Base-by-base conservation (phyloP, 2,329 filamentous ascomycete species). In the Cladosporium sp. region DNA sequence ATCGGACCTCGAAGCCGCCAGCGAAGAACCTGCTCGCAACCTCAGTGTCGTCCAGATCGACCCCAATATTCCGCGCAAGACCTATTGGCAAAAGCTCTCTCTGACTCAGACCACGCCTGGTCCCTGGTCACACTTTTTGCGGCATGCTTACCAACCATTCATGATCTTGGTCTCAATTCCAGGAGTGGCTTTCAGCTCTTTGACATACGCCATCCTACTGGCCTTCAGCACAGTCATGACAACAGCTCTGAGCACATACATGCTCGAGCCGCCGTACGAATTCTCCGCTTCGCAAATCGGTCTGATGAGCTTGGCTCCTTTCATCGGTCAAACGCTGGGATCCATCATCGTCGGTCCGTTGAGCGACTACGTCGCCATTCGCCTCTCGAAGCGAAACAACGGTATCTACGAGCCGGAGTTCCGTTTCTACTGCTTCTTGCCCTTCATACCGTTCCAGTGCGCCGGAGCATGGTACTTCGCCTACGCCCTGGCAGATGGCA, bases 301-400 rank as follows among this genome's bases (percentile, higher is more conserved):
- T 0, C 77, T 85, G 47, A 83, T 84, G 69, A 82, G 81, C 38
- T 75, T 86, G 30, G 83, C 83, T 0, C 82, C 83, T 0, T 82
- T 84, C 63, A 72, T 85, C 65, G 76, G 83, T 12, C 80, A 76
- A 10, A 77, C 84, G 30, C 72, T 86, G 26, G 83, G 81, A 30
- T 78, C 82, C 65, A 47, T 83, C 10, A 69, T 82, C 3, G 77
- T 78, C 0, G 83, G 82, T 1, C 82, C 81, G 0, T 68, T 84
- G 57, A 83, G 80, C 69, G 83, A 83, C 71, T 80, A 76, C 73
- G 71, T 81, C 36, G 67, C 66, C 1, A 30, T 83, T 12, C 66
- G 70, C 34, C 66, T 77, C 5, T 68, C 75, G 11, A 74, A 71
- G 61, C 70, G 74, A 14, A 77, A 78, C 67, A 69, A 72, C 21